These are phyloP conservation scores for Solanum gracilifrons DNA, from an alignment of 257 asterid genomes.

Conservation along the genomic window DNA sequence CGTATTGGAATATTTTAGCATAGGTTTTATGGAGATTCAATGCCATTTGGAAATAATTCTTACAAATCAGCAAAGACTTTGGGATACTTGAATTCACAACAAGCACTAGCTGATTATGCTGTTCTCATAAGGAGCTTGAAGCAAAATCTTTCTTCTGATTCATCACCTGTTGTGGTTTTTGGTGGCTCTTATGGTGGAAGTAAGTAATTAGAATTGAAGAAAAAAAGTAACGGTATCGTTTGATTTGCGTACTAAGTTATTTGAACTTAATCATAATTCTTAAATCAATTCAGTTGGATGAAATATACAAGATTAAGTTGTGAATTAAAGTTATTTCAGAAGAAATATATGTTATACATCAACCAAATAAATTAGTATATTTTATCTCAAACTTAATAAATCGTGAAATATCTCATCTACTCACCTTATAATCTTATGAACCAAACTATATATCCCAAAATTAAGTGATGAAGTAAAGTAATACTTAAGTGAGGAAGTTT, in stretches of 20 bases:
- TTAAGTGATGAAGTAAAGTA: neutral
- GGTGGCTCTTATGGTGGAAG: slow-evolving; percentile 95
- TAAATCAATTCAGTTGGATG: fast-evolving
- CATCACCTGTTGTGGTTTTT: slow-evolving; percentile 72
- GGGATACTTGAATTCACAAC: slow-evolving; percentile 69
- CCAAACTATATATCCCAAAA: neutral
- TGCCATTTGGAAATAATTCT: slow-evolving; percentile 56
- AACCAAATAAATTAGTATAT: neutral
- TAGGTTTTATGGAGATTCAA: slow-evolving; percentile 68
- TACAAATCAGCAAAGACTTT: slow-evolving; percentile 44
- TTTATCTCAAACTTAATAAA: neutral
- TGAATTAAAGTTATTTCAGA: no score
- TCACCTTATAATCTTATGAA: neutral
- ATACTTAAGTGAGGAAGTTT: neutral
- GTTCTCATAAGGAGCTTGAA: slow-evolving; percentile 49
- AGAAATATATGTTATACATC: no score
- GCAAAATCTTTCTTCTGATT: slow-evolving; percentile 58
- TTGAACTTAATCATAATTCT: neutral
- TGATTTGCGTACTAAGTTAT: no score
- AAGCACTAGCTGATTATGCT: slow-evolving; percentile 77
- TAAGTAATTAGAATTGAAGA: slow-evolving; percentile 6
- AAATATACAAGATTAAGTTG: neutral
- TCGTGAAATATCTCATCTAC: neutral
- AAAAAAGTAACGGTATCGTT: neutral
- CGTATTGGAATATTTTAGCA: slow-evolving; percentile 29